Base-by-base conservation (phyloP, 2,329 filamentous ascomycete genomes). In the Chaetomiaceae sp. region DNA sequence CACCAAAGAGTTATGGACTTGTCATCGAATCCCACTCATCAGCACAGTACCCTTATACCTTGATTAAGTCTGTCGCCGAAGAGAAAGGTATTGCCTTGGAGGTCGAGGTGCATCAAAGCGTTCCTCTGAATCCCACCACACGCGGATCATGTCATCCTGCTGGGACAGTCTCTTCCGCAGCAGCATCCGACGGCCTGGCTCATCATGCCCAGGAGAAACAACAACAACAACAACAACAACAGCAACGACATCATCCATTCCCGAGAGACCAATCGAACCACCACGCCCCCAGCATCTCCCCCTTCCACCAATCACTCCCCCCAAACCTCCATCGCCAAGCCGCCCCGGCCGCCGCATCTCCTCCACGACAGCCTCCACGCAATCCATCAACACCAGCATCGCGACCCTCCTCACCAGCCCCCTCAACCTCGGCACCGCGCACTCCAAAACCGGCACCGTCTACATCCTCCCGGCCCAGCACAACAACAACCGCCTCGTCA, bases 381-480 rank as follows among this genome's bases (percentile, higher is more conserved):
- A 23, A 38, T 38, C 37, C 41, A 45, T 27, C 41, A 23, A 45
- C 33, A 5, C 11, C 41, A 11, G 14, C 6, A 40, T 51, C 42
- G 34, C 11, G 13, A 18, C 9, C 9, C 25, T 51, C 7, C 14
- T 51, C 33, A 7, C 25, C 2, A 14, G 14, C 1, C 14, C 18
- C 9, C 11, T 14, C 25, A 10, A 20, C n/a, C n/a, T 21, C 30
- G 11, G 4, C 23, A 9, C 18, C 8, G 9, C 41, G 18, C 14
- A 16, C 18, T 2, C 32, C 37, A 23, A 34, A 18, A 5, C 9
- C 3, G 43, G 42, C 42, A 43, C n/a, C 37, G 37, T 55, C 47
- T 55, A 55, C 43, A 27, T 51, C 14, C 13, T 48, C 9, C 13
- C 25, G 23, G 48, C 23, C 21, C 16, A 13, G 13, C 43, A 48